Conservation (phyloP, 2,329 filamentous ascomycete species). For the Botrytis fabae region DNA sequence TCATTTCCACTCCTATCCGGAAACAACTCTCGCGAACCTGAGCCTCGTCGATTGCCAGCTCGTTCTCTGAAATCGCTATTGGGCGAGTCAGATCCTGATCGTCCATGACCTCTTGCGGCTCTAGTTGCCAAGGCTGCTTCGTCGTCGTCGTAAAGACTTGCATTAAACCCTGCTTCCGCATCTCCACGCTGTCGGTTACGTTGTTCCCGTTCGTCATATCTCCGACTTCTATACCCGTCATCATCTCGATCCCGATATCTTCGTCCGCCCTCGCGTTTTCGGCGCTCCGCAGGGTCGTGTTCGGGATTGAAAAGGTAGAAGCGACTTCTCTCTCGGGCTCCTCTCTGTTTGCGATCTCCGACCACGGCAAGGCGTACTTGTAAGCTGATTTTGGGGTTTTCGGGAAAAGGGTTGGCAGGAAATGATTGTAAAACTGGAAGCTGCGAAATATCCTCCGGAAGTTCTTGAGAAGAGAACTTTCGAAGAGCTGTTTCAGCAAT, state of each 20-base stretch:
- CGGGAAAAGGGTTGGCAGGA: conserved; percentile 66
- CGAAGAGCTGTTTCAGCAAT: conserved; percentile 56
- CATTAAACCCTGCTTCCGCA: conserved; percentile 62
- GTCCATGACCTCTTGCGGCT: conserved; percentile 40
- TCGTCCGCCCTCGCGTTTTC: conserved; percentile 57
- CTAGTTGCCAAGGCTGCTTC: conserved; percentile 42
- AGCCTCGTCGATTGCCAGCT: conserved; percentile 19
- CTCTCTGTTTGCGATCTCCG: conserved; percentile 75
- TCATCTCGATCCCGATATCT: conserved; percentile 63
- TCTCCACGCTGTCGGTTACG: conserved; percentile 48
- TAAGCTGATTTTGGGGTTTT: conserved; percentile 68
- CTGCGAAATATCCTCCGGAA: conserved; percentile 52
- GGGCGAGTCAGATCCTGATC: conserved; percentile 36
- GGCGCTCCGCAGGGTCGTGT: conserved; percentile 75
- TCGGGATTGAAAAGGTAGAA: conserved; percentile 94
- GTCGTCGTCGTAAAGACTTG: conserved; percentile 81
- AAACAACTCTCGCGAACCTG: conserved; percentile 61
- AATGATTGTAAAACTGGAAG: conserved; percentile 64
- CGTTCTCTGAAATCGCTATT: conserved; percentile 38
- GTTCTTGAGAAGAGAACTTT: conserved; percentile 50
- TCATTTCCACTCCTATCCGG: conserved; percentile 42
- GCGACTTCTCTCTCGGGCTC: conserved; percentile 77
- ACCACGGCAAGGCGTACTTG: conserved; percentile 72
- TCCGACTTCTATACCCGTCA: conserved; percentile 45
- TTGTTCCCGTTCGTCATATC: conserved; percentile 48